phyloP scores from a whole-genome alignment of 2,329 filamentous ascomycete species.

The Neofusicoccum sp. region DNA sequence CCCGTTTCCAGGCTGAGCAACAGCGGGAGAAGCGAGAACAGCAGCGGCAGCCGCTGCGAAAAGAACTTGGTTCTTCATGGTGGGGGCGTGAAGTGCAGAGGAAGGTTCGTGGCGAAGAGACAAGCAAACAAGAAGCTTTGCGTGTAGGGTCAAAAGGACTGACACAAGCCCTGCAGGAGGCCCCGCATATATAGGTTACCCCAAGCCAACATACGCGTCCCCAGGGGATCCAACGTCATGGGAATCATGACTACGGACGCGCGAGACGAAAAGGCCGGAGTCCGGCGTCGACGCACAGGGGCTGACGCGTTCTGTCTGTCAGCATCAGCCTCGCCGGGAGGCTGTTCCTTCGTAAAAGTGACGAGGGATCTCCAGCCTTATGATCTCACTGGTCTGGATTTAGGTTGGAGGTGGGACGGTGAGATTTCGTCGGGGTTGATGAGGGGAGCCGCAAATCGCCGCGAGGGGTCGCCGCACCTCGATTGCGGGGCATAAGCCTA shows the following conservation, averaged over 20 bases:
- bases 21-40: not conserved
- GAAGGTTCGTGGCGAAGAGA: constrained; percentile 10
- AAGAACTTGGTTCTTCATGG: constrained; percentile 17
- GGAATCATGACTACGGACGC: not conserved
- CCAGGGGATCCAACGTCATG: constrained; percentile 1
- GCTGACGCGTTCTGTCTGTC: constrained; percentile 16
- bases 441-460: constrained; percentile 11
- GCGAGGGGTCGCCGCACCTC: not conserved
- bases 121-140: constrained; percentile 1
- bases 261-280: not conserved
- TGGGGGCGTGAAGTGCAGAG: constrained; percentile 28
- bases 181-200: constrained; percentile 15
- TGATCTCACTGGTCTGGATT: constrained; percentile 10
- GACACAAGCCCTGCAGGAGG: not conserved
- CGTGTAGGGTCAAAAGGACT: not conserved
- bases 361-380: constrained; percentile 13
- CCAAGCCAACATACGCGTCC: constrained; percentile 10
- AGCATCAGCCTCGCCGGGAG: constrained; percentile 14
- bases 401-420: not conserved
- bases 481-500: not conserved
- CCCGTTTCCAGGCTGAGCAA: not conserved
- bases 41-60: constrained; percentile 13
- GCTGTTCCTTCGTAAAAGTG: not conserved
- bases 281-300: not conserved
- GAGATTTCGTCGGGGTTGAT: constrained; percentile 8